phyloP scores from a whole-genome alignment of 495 filamentous ascomycete species.

The Chlorociboria aeruginascens region DNA sequence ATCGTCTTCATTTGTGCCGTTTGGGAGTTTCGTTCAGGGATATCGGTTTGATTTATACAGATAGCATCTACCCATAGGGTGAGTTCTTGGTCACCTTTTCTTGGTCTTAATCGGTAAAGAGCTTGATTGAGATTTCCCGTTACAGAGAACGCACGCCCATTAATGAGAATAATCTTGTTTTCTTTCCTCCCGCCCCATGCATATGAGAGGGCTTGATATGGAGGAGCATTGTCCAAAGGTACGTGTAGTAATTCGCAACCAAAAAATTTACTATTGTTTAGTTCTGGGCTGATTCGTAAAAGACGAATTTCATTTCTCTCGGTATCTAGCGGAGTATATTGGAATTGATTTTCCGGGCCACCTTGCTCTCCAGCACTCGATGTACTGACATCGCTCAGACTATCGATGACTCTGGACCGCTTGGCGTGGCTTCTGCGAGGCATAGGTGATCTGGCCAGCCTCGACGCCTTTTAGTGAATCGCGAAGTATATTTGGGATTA shows the following conservation, averaged over 20 bases:
- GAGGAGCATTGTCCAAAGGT: slow-evolving; percentile 7
- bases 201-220: slow-evolving; percentile 16
- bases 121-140: slow-evolving; percentile 10
- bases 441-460: no score
- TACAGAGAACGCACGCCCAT: neutral
- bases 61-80: slow-evolving; percentile 13
- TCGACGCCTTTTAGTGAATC: no score
- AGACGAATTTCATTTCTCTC: neutral
- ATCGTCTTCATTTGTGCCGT: slow-evolving; percentile 13
- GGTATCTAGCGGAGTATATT: slow-evolving; percentile 1
- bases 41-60: slow-evolving; percentile 18
- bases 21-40: slow-evolving; percentile 13
- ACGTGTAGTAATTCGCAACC: slow-evolving; percentile 6
- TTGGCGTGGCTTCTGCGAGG: no score
- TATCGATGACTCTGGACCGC: no score
- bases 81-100: neutral
- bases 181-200: slow-evolving; percentile 9
- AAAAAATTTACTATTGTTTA: neutral
- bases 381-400: no score
- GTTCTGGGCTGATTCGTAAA: neutral
- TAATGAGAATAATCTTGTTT: neutral
- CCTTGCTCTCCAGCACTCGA: no score
- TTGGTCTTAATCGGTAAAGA: slow-evolving; percentile 3
- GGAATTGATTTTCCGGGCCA: neutral
- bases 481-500: no score